phyloP scores from a whole-genome alignment of 1,139 yeast species.

The Saccharomyces hybrid region DNA sequence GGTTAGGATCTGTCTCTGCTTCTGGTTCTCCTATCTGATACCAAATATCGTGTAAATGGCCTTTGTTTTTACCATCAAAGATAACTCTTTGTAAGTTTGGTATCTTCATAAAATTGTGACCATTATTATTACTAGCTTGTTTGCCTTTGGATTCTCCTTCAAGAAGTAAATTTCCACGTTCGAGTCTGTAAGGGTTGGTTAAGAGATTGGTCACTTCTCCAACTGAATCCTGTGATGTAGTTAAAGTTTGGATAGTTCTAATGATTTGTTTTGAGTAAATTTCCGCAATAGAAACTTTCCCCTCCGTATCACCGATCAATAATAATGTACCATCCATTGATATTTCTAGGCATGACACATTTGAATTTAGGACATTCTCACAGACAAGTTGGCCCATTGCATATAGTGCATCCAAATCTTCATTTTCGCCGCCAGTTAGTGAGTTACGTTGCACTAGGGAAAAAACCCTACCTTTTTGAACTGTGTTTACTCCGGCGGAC shows the following conservation, averaged over 20 bases:
- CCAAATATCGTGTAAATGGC: slow-evolving; percentile 44
- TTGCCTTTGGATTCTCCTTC: not conserved
- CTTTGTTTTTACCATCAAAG: slow-evolving; percentile 35
- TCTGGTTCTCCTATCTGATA: slow-evolving; percentile 37
- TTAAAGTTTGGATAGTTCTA: slow-evolving; percentile 51
- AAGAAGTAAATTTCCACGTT: not conserved
- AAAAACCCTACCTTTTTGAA: slow-evolving; percentile 16
- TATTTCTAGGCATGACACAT: slow-evolving; percentile 47
- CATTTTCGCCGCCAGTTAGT: slow-evolving; percentile 2
- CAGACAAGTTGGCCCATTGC: slow-evolving; percentile 25
- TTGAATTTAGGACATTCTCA: slow-evolving; percentile 15
- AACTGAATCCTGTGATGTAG: slow-evolving; percentile 23
- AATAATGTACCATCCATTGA: slow-evolving; percentile 72
- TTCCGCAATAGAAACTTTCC: slow-evolving; percentile 64
- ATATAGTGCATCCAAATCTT: slow-evolving; percentile 13
- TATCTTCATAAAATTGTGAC: slow-evolving; percentile 25
- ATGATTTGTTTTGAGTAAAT: slow-evolving; percentile 69
- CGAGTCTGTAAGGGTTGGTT: slow-evolving; percentile 6
- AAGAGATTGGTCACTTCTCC: slow-evolving; percentile 34
- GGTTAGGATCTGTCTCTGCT: not conserved
- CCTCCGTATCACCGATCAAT: slow-evolving; percentile 66
- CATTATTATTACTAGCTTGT: not conserved
- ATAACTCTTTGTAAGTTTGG: slow-evolving; percentile 58
- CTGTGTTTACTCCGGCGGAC: slow-evolving; percentile 7
- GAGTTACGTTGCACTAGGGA: slow-evolving; percentile 18